phyloP scores from a whole-genome alignment of 106 monocot genomes.

The Allium fistulosum region DNA sequence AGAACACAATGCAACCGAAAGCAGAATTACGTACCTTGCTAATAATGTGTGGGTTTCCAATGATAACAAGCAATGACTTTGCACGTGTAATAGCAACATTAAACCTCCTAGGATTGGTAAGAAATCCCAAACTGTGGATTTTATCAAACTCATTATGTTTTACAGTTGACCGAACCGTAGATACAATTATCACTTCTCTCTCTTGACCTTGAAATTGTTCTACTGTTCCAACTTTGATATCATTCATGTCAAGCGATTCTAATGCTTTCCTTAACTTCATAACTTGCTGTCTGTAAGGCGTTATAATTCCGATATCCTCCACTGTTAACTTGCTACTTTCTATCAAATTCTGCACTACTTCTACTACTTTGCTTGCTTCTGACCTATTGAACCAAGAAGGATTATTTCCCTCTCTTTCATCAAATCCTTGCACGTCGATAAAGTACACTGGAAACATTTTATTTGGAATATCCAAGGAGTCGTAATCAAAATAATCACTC shows the following conservation, averaged over 20 bases:
- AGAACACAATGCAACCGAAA: too few species aligned
- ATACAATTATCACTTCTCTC: conserved; percentile 79
- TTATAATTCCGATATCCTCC: conserved; percentile 81
- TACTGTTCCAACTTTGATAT: conserved; percentile 92
- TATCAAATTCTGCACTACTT: conserved; percentile 55
- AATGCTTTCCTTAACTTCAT: conserved; percentile 73
- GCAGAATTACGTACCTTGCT: conserved; percentile 33
- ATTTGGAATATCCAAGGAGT: conserved; percentile 55
- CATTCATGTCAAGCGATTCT: conserved; percentile 48
- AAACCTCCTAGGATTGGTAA: conserved; percentile 70
- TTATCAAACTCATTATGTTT: conserved; percentile 85
- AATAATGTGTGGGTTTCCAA: conserved; percentile 95
- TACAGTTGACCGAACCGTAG: conserved; percentile 91
- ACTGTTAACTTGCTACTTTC: conserved; percentile 32
- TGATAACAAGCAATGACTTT: conserved; percentile 73
- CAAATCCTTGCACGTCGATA: conserved; percentile 91
- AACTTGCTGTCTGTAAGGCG: conserved; percentile 91
- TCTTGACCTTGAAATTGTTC: conserved; percentile 99
- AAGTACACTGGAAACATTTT: conserved; percentile 81
- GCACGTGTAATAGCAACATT: conserved; percentile 96
- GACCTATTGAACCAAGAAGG: conserved; percentile 99
- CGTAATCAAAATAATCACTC: conserved; percentile 38
- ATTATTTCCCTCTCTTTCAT: conserved; percentile 91
- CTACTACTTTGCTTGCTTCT: conserved; percentile 90
- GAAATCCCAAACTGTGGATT: conserved; percentile 73